Conservation (phyloP, 169 alveolate species). For the Plasmodium cynomolgi region DNA sequence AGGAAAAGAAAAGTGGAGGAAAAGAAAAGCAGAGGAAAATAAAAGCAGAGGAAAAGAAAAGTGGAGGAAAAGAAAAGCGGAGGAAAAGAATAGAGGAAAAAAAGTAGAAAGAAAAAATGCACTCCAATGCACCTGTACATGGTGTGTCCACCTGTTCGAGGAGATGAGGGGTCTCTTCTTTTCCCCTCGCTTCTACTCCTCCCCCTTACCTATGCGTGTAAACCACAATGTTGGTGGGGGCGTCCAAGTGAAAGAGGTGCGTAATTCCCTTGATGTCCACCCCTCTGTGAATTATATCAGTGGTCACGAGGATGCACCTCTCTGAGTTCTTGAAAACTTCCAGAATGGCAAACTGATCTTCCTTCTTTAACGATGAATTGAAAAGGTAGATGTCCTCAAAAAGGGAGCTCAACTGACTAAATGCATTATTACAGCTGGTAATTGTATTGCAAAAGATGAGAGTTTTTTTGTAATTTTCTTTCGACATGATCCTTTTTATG, state of each 20-base stretch:
- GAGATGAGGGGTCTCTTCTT: not conserved
- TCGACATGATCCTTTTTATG: slow-evolving; percentile 34
- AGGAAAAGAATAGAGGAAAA: too few species aligned
- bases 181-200: not conserved
- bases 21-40: too few species aligned
- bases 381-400: slow-evolving; percentile 50
- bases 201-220: slow-evolving; percentile 83
- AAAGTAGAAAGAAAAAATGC: not conserved
- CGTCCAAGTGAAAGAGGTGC: slow-evolving; percentile 94
- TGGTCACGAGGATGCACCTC: slow-evolving; percentile 92
- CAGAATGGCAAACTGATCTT: slow-evolving; percentile 76
- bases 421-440: slow-evolving; percentile 40
- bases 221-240: slow-evolving; percentile 90
- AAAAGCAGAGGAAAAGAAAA: too few species aligned
- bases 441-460: slow-evolving; percentile 62
- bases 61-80: not conserved
- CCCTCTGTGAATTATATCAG: slow-evolving; percentile 97
- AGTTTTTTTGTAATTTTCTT: slow-evolving; percentile 43
- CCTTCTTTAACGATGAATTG: slow-evolving; percentile 59
- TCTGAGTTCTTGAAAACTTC: slow-evolving; percentile 90
- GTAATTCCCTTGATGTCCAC: slow-evolving; percentile 93
- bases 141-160: not conserved
- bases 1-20: not conserved
- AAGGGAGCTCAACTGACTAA: slow-evolving; percentile 35
- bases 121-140: not conserved